A percentile compares a stretch with the other conserved stretches of the same genome.
Conservation (phyloP, 306 rosid genomes). For the Cajanus cajan region DNA sequence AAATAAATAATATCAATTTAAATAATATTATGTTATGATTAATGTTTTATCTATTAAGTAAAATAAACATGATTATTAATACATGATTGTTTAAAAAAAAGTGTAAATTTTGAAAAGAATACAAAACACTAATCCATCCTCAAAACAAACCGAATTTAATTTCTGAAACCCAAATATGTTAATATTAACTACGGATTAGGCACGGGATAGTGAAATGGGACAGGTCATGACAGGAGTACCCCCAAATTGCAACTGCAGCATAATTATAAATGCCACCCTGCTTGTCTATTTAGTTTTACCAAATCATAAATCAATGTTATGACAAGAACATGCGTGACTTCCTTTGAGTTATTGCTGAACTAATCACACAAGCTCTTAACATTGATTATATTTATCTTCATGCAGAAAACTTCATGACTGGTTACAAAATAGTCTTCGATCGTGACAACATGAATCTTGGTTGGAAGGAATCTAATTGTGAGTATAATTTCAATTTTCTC, state of each 20-base stretch:
- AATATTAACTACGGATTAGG: not conserved
- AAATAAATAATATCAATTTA: too few species aligned
- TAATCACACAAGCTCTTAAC: not conserved
- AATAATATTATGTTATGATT: not conserved
- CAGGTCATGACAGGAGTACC: not conserved
- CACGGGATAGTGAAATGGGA: not conserved
- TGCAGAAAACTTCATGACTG: slow-evolving; percentile 98
- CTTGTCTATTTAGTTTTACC: not conserved
- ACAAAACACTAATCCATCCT: not conserved
- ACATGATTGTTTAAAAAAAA: not conserved
- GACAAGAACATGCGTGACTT: not conserved
- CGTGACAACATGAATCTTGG: slow-evolving; percentile 75
- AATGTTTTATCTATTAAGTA: not conserved
- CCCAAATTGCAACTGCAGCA: not conserved
- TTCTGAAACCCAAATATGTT: not conserved
- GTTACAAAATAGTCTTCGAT: slow-evolving; percentile 73
- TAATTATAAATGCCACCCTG: too few species aligned
- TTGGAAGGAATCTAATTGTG: slow-evolving; percentile 74
- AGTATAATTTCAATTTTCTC: slow-evolving; percentile 39
- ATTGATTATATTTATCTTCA: slow-evolving; percentile 3
- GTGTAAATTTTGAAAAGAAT: not conserved
- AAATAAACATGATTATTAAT: not conserved
- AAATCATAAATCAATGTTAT: not conserved
- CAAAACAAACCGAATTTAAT: not conserved
- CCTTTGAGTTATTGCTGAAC: not conserved